Base-by-base conservation (phyloP, 2,329 filamentous ascomycete genomes). In the Geoglossum cookeanum region DNA sequence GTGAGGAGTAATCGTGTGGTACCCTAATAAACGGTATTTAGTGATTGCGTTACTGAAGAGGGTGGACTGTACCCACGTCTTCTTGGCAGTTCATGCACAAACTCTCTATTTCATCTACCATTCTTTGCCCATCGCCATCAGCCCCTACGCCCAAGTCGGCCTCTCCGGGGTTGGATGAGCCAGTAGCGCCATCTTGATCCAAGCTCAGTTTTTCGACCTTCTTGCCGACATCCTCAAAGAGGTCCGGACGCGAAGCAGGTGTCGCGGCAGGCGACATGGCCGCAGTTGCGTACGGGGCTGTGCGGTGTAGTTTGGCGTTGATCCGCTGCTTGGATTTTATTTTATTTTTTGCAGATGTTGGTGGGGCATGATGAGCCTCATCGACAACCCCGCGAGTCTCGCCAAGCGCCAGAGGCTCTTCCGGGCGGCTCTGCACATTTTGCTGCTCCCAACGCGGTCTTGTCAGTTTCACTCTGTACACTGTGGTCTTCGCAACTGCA, bases 1-100 rank as follows among this genome's bases (percentile, higher is more conserved):
- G 94, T 94, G 57, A 98, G 81, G 48, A 98, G 81, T 27, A 98
- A 79, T 59, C 84, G 80, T 13, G 92, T 98, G 1, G 75, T 79
- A 65, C 92, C 92, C 86, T 94, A 60, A 2, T 22, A 53, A 11
- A 22, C 49, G 22, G 15, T 9, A 7, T 32, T 44, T 9, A 17
- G 9, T 6, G 44, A 13, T 11, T 17, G 33, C 6, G 29, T 13
- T 55, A 30, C 7, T 33, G n/a, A 3, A 29, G 17, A 42, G 6
- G 37, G 8, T 32, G 11, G 30, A 37, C 9, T n/a, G 13, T n/a
- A 53, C 47, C 22, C 22, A 58, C 57, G 35, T 58, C 42, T 32
- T 88, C 75, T 63, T 83, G 79, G 71, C 86, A 91, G 73, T 87
- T 89, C 86, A 91, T 90, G 74, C 86, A 91, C 27, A 91, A 75